Base-by-base conservation (phyloP, 805 yeast species). In the Wickerhamomyces mucosus region DNA sequence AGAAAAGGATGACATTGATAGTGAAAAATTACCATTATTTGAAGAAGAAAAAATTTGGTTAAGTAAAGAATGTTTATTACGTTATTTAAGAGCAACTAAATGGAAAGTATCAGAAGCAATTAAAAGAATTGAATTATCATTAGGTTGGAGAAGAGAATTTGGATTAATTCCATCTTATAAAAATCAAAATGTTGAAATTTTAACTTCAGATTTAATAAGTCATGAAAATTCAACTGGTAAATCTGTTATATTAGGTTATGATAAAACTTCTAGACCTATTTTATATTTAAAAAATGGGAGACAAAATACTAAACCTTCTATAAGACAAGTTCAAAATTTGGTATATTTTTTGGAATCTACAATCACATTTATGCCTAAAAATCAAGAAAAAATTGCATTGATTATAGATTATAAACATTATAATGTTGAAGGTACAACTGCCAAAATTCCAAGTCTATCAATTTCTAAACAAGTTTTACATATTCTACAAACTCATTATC, bases 401-500 rank as follows among this genome's bases (percentile, higher is more conserved):
- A 61, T 92, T 40, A 88, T 92, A 40, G 97, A 89, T 58, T 88
- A 88, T 59, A 83, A 88, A 57, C 75, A 81, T 10, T 75, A 83
- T 36, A 47, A 58, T 9, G 66, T 59, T 35, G 64, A 31, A 20
- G 43, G 39, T 8, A 41, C 65, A 64, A 38, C 44, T 19, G 70
- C 79, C 36, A 83, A 79, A 51, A 70, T 84, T 31, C 96, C 97
- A 8, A 82, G 94, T 1, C 63, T 88, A 23, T 69, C 81, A 28
- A 79, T 75, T 10, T 96, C 95, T 21, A 77, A 84, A 47, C 94
- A 84, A 58, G 96, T 88, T 18, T 65, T 92, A 42, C 83, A 80
- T 55, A 89, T 92, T 53, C 65, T 89, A 45, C 98, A 89, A 59
- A 85, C 94, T 9, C 98, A 89, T 56, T 89, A 89, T 53, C 97